Percentiles rank a stretch among this genome's conserved stretches.
Conservation (phyloP, 768 basidiomycete species). For the Amanita rimosa region DNA sequence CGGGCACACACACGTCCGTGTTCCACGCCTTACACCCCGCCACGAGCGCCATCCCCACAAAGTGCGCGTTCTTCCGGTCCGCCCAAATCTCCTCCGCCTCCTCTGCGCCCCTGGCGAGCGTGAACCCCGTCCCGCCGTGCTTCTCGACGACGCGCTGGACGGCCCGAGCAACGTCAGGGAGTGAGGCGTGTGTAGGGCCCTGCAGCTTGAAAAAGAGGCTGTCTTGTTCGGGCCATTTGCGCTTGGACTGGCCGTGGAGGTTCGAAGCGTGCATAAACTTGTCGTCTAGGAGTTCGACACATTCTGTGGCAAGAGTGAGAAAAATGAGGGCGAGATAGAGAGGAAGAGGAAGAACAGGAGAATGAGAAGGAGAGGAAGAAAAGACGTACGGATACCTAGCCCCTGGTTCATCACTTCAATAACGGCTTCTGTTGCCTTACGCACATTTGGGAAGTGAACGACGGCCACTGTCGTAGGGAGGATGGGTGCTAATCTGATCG, state of each 20-base stretch:
- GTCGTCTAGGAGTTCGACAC: constrained; percentile 75
- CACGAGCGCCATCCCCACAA: constrained; percentile 41
- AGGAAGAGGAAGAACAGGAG: neutral
- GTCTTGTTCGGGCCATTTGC: constrained; percentile 52
- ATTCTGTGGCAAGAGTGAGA: constrained; percentile 34
- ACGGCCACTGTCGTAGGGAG: constrained; percentile 77
- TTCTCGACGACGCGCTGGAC: constrained; percentile 47
- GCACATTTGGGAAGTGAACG: constrained; percentile 70
- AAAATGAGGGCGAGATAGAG: neutral
- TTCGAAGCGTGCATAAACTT: constrained; percentile 56
- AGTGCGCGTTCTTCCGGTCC: constrained; percentile 58
- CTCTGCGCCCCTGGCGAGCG: constrained; percentile 47
- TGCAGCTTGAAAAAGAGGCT: constrained; percentile 85
- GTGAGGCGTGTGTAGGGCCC: constrained; percentile 45
- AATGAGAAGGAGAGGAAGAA: constrained; percentile 1
- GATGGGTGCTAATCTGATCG: constrained; percentile 70
- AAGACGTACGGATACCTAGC: constrained; percentile 58
- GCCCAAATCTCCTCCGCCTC: constrained; percentile 71
- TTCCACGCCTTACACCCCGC: constrained; percentile 50
- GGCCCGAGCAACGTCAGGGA: constrained; percentile 50
- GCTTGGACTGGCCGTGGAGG: constrained; percentile 37
- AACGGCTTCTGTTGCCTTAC: constrained; percentile 63
- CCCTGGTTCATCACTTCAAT: constrained; percentile 63
- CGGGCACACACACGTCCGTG: constrained; percentile 73
- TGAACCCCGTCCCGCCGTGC: constrained; percentile 59